These are phyloP conservation scores for Dalbergia cultrata DNA, from an alignment of 306 rosid genomes.

Conservation along the genomic window DNA sequence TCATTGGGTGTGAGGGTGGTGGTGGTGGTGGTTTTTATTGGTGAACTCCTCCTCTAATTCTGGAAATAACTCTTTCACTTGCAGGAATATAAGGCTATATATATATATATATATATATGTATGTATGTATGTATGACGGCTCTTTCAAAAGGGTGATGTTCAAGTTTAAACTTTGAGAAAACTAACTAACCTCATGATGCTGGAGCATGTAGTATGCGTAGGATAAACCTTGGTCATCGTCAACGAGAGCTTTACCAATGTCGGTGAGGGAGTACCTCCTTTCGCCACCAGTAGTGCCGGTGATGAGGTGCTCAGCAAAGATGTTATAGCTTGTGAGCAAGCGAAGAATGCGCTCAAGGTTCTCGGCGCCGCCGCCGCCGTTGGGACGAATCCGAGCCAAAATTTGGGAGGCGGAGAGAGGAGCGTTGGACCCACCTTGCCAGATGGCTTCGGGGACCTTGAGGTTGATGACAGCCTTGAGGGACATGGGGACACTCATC, in stretches of 20 bases:
- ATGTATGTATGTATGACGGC: too few species aligned
- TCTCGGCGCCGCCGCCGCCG: conserved; percentile 66
- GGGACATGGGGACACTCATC: conserved; percentile 93
- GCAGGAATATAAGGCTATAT: too few species aligned
- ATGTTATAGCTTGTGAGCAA: conserved; percentile 74
- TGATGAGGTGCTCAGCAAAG: conserved; percentile 62
- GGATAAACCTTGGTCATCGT: conserved; percentile 66
- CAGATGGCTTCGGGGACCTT: conserved; percentile 75
- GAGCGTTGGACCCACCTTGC: conserved; percentile 68
- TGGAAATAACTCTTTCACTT: too few species aligned
- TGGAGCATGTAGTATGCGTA: conserved; percentile 69
- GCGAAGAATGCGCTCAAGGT: conserved; percentile 81
- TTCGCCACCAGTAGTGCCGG: neutral
- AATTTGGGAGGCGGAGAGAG: conserved; percentile 71
- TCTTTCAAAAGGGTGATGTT: too few species aligned
- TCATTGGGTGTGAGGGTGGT: too few species aligned
- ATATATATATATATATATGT: too few species aligned
- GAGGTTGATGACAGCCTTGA: conserved; percentile 72
- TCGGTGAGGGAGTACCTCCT: conserved; percentile 72
- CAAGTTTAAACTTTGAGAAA: neutral
- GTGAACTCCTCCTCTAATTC: too few species aligned
- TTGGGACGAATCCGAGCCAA: conserved; percentile 56
- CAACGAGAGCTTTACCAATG: conserved; percentile 71
- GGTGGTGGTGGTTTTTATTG: too few species aligned
- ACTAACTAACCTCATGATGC: conserved; percentile 64